Percentiles rank a stretch among this genome's conserved stretches.
Evolutionary conservation across 768 basidiomycete species (phyloP).

Genomic region (Tubosaeta sp.): DNA sequence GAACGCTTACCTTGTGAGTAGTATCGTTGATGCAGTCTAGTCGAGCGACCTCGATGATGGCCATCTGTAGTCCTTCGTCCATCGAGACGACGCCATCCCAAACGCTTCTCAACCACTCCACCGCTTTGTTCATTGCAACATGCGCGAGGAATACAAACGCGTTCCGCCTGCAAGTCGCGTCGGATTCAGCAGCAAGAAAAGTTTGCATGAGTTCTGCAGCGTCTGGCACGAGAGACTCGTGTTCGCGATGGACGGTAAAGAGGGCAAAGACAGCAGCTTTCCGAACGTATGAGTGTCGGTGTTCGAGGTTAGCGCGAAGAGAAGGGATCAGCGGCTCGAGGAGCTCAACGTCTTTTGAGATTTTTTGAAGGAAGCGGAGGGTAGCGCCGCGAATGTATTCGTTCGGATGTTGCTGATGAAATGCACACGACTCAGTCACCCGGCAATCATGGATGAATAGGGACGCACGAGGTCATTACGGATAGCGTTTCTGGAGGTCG

Average conservation of each 20-base stretch:
- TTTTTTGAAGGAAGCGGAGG: conserved; percentile 93
- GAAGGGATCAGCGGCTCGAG: conserved; percentile 95
- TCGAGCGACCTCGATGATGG: conserved; percentile 89
- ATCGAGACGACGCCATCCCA: conserved; percentile 78
- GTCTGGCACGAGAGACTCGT: conserved; percentile 93
- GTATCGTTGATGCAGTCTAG: conserved; percentile 86
- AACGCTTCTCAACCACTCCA: conserved; percentile 83
- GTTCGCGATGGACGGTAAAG: conserved; percentile 90
- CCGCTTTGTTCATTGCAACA: conserved; percentile 84
- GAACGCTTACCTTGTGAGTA: conserved; percentile 62
- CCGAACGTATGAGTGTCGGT: conserved; percentile 95
- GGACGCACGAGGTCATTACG: conserved; percentile 87
- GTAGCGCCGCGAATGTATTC: conserved; percentile 99
- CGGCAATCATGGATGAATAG: neutral
- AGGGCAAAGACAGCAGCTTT: conserved; percentile 98
- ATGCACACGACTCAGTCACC: neutral
- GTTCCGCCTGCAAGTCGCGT: conserved; percentile 95
- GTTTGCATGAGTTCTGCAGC: conserved; percentile 94
- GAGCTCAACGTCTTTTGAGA: conserved; percentile 86
- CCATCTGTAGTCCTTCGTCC: conserved; percentile 94
- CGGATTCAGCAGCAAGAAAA: conserved; percentile 93
- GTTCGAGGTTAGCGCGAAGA: conserved; percentile 90
- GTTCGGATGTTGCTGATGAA: conserved; percentile 89
- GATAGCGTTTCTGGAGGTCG: conserved; percentile 75
- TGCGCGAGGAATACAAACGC: conserved; percentile 92